Conservation (phyloP, 2,329 filamentous ascomycete species). For the Colletotrichum endophyticum region DNA sequence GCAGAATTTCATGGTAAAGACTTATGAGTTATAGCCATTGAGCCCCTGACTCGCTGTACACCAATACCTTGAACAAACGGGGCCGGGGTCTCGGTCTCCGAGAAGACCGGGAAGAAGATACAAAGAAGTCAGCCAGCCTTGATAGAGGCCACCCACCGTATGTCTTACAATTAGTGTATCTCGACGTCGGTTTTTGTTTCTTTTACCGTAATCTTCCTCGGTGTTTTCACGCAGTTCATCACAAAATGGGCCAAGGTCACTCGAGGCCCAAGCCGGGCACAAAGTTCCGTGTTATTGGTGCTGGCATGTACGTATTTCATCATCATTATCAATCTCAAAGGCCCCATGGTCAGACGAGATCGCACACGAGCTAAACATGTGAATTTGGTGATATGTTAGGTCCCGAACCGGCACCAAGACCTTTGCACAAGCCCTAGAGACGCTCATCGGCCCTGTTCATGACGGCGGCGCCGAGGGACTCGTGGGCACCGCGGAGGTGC, state of each 20-base stretch:
- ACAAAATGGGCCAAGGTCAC: slow-evolving; percentile 26
- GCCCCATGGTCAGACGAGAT: fast-evolving
- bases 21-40: neutral
- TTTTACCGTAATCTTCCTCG: neutral
- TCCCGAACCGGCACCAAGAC: slow-evolving; percentile 29
- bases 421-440: slow-evolving; percentile 25
- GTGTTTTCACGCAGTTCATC: neutral
- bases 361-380: neutral
- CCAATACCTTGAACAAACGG: neutral
- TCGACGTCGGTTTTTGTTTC: neutral
- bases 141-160: neutral
- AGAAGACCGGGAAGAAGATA: neutral
- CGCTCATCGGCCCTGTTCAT: slow-evolving; percentile 27
- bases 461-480: slow-evolving; percentile 25
- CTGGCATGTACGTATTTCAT: slow-evolving; percentile 21
- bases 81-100: neutral
- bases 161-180: neutral
- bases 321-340: neutral
- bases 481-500: slow-evolving; percentile 17
- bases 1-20: neutral
- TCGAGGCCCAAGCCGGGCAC: slow-evolving; percentile 25
- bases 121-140: neutral
- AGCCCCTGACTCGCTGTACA: neutral
- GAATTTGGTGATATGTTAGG: neutral
- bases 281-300: slow-evolving; percentile 28